Base-by-base conservation (phyloP, 1,284 basidiomycete genomes). In the Apiotrichum veenhuisii region DNA sequence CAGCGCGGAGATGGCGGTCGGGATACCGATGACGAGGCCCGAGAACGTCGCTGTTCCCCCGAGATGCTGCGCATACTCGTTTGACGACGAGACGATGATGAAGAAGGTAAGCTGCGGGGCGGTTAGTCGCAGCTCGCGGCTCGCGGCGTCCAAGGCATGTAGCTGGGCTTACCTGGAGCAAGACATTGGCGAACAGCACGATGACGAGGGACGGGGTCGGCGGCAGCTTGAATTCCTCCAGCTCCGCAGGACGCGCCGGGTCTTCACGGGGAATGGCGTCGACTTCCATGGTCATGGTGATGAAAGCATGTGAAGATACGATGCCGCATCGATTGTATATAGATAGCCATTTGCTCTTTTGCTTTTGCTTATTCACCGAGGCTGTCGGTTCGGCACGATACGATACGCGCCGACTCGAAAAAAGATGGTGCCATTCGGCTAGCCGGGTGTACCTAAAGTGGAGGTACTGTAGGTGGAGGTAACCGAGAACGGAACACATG, bases 21-120 rank as follows among this genome's bases (percentile, higher is more conserved):
- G 55, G 23, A 57, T 57, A 4, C 55, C 55, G 30, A 57, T 48
- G 38, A 57, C 55, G 20, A 57, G 55, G 23, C 55, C 55, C 14
- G 50, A 47, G 25, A 57, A 57, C 9, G 50, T 52, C 17, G 44
- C 26, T 10, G 50, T 52, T 12, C 55, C 55, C 4, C 50, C 55
- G 11, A 57, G 50, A 17, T 52, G 45, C 40, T 52, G 50, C 2
- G 55, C 55, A 44, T 57, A 57, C 30, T 52, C 50, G 55, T 57
- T 52, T 5, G 50, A 42, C 2, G 50, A 47, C 23, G 55, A 52
- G 9, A 57, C 55, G 34, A 52, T 47, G 45, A 57, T 57, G 38
- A 57, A 57, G n/a, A 52, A 57, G 5, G 55, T 48, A 22, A 50
- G 36, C 54, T 55, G 54, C 30, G 10, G 26, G 44, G 33, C 18